Percentiles rank a stretch among this genome's conserved stretches.
These are phyloP conservation scores for Trichosporon faecale DNA, from an alignment of 1,284 basidiomycete species.

Conservation along the genomic window DNA sequence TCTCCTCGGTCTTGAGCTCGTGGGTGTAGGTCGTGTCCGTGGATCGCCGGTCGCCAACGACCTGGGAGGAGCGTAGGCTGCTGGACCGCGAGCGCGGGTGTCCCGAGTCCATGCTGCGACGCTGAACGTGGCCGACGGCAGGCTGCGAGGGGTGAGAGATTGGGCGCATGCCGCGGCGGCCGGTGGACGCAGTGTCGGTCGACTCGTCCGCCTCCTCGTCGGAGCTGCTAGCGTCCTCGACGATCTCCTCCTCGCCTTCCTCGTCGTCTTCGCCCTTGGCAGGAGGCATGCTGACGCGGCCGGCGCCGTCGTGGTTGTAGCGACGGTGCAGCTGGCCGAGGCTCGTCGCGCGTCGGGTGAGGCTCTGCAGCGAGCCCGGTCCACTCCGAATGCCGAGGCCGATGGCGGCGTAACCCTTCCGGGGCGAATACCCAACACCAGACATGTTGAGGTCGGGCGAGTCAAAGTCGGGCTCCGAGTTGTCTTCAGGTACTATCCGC, in stretches of 20 bases:
- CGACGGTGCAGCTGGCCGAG: slow-evolving; percentile 44
- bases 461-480: slow-evolving; percentile 28
- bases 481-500: slow-evolving; percentile 59
- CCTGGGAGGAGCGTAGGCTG: slow-evolving; percentile 21
- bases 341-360: slow-evolving; percentile 55
- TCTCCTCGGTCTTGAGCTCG: slow-evolving; percentile 5
- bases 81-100: slow-evolving; percentile 7
- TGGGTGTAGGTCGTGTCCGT: slow-evolving; percentile 13
- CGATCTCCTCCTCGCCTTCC: slow-evolving; percentile 41
- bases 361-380: slow-evolving; percentile 54
- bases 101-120: not conserved
- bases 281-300: slow-evolving; percentile 14
- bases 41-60: not conserved
- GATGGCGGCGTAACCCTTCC: slow-evolving; percentile 19
- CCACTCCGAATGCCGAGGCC: slow-evolving; percentile 21
- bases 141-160: slow-evolving; percentile 14
- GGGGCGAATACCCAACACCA: not conserved
- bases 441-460: slow-evolving; percentile 9
- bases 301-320: slow-evolving; percentile 36
- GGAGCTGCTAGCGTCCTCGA: slow-evolving; percentile 29
- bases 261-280: slow-evolving; percentile 21
- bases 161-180: slow-evolving; percentile 17
- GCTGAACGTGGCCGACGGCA: not conserved
- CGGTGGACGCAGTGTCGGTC: not conserved
- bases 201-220: slow-evolving; percentile 39